Evolutionary conservation across 2,329 filamentous ascomycete species (phyloP).

Genomic region (Sarocladium oryzae): DNA sequence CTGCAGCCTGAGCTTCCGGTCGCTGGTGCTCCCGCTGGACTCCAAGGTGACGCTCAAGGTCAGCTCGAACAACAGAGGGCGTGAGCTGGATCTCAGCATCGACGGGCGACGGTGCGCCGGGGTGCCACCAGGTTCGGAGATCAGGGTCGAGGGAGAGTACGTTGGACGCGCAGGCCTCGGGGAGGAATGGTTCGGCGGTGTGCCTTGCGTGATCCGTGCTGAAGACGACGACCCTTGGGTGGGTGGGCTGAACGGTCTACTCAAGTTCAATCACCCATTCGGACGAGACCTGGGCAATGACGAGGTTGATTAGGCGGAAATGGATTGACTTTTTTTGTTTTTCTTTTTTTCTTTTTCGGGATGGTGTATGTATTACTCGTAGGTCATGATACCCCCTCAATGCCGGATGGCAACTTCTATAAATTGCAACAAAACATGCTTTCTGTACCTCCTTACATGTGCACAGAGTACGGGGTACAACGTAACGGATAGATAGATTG

Average conservation of each 20-base stretch:
- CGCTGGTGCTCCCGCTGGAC: slow-evolving; percentile 80
- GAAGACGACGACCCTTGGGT: slow-evolving; percentile 92
- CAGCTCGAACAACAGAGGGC: slow-evolving; percentile 71
- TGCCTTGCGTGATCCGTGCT: slow-evolving; percentile 79
- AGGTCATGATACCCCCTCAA: no score
- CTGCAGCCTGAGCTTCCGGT: slow-evolving; percentile 84
- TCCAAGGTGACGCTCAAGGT: slow-evolving; percentile 77
- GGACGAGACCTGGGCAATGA: slow-evolving; percentile 40
- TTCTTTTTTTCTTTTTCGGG: no score
- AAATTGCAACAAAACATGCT: no score
- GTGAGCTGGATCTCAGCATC: slow-evolving; percentile 72
- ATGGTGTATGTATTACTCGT: no score
- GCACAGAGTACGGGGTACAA: no score
- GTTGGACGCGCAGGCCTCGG: slow-evolving; percentile 43
- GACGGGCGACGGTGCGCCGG: slow-evolving; percentile 66
- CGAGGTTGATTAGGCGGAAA: not conserved
- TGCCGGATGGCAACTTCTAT: no score
- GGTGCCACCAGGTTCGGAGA: slow-evolving; percentile 69
- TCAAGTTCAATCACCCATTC: slow-evolving; percentile 98
- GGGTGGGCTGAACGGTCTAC: slow-evolving; percentile 80
- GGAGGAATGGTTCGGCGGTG: slow-evolving; percentile 64
- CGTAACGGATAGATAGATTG: no score
- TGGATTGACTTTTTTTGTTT: no score
- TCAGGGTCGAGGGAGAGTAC: slow-evolving; percentile 81
- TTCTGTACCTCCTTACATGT: no score